phyloP scores from a whole-genome alignment of 139 green algal genomes.

The Chlamydomonas asymmetrica region DNA sequence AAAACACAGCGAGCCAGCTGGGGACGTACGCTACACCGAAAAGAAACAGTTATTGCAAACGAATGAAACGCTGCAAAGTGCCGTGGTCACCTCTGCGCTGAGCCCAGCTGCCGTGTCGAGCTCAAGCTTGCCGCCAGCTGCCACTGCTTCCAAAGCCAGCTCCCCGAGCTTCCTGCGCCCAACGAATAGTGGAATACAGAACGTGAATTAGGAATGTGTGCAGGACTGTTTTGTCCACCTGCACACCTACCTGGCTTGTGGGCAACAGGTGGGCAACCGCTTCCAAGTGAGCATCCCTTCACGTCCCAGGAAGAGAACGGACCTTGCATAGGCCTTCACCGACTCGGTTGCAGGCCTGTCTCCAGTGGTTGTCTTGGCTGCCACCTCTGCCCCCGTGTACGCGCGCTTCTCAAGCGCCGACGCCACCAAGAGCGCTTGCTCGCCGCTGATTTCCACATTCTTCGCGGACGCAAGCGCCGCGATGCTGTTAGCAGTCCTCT shows the following conservation, averaged over 20 bases:
- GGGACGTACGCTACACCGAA: too few species aligned
- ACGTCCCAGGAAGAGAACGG: neutral
- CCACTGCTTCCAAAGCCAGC: constrained; percentile 66
- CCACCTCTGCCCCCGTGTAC: constrained; percentile 79
- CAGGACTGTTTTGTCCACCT: neutral
- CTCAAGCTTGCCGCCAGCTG: constrained; percentile 27
- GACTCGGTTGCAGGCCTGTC: constrained; percentile 53
- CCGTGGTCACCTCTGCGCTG: neutral
- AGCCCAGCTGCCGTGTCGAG: neutral
- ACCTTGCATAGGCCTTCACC: constrained; percentile 54
- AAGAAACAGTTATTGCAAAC: too few species aligned
- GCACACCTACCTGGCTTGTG: neutral
- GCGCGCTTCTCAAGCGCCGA: constrained; percentile 72
- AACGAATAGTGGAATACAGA: neutral
- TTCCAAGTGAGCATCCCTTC: neutral
- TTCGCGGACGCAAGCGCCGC: constrained; percentile 63
- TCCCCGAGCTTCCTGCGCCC: constrained; percentile 70
- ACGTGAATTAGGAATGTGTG: neutral
- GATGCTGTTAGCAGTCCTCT: constrained; percentile 61
- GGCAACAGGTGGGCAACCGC: too few species aligned
- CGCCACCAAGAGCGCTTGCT: constrained; percentile 45
- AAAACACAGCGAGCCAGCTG: too few species aligned
- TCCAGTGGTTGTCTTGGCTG: constrained; percentile 78
- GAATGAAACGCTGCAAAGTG: neutral
- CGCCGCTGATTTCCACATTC: constrained; percentile 42